A percentile compares a stretch with the other conserved stretches of the same genome.
phyloP scores from a whole-genome alignment of 2,329 filamentous ascomycete genomes.

The Sclerotinia nivalis region DNA sequence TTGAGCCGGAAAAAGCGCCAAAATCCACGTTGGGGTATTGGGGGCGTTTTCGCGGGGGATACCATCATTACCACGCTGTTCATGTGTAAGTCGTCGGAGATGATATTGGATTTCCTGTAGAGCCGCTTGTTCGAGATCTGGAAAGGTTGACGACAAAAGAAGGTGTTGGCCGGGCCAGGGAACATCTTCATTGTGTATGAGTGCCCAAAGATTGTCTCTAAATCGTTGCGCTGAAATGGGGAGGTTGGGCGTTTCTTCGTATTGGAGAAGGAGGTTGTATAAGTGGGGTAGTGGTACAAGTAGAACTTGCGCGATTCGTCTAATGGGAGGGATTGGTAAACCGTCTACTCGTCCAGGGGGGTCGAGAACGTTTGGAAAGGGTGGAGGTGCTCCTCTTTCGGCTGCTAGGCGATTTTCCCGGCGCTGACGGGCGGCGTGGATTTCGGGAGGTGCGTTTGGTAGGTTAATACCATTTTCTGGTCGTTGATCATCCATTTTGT shows the following conservation, averaged over 20 bases:
- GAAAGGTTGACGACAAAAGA: too few species aligned
- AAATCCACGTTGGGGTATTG: not conserved
- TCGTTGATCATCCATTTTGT: not conserved
- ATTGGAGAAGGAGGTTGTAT: too few species aligned
- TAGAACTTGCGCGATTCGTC: too few species aligned
- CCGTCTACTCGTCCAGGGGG: not conserved
- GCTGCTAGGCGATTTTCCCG: not conserved
- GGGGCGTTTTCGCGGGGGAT: not conserved
- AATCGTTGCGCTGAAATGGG: too few species aligned
- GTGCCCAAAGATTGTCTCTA: too few species aligned
- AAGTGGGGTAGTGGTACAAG: too few species aligned
- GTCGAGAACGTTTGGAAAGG: not conserved
- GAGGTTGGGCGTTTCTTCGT: too few species aligned
- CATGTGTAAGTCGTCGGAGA: too few species aligned
- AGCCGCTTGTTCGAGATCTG: too few species aligned
- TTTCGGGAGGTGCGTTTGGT: not conserved
- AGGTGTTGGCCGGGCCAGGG: too few species aligned
- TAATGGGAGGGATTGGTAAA: too few species aligned
- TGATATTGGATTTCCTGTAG: not conserved
- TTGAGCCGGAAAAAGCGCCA: not conserved
- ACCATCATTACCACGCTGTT: not conserved
- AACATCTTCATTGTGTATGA: too few species aligned
- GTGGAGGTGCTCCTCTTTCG: not conserved
- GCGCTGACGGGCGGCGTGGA: not conserved
- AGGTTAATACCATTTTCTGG: not conserved